A percentile compares a stretch with the other conserved stretches of the same genome.
These are phyloP conservation scores for Sergeia podlipaevii DNA, from an alignment of 208 protist genomes.

Conservation along the genomic window DNA sequence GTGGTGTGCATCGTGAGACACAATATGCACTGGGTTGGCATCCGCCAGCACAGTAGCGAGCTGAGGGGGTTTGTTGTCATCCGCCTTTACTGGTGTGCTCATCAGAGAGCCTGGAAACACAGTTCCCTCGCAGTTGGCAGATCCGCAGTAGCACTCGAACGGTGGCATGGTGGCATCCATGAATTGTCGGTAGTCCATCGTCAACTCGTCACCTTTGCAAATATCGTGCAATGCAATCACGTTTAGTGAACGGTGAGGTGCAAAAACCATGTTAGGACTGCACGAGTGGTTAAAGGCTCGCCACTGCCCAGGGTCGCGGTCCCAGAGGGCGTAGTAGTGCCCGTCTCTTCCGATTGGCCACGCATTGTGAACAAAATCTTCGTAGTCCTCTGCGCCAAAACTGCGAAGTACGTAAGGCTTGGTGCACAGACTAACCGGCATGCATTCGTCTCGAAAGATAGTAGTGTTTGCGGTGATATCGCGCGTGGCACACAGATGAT, in stretches of 20 bases:
- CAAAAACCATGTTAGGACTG: conserved; percentile 77
- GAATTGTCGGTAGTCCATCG: conserved; percentile 88
- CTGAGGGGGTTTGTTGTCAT: too few relatives aligned
- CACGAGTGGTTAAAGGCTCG: conserved; percentile 82
- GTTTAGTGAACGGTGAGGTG: conserved; percentile 53
- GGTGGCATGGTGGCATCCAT: conserved; percentile 75
- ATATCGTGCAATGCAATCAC: conserved; percentile 71
- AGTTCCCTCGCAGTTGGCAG: conserved; percentile 36
- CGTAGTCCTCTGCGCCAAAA: conserved; percentile 41
- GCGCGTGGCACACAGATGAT: conserved; percentile 56
- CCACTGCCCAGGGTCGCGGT: conserved; percentile 62
- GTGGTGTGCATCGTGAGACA: too few relatives aligned
- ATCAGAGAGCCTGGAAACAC: conserved; percentile 36
- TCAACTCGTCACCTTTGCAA: conserved; percentile 73
- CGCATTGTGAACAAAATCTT: conserved; percentile 64
- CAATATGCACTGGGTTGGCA: too few relatives aligned
- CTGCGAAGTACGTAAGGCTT: conserved; percentile 56
- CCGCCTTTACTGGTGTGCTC: conserved; percentile 14
- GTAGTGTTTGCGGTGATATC: conserved; percentile 48
- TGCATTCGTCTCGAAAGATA: conserved; percentile 69
- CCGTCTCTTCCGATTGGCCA: conserved; percentile 65
- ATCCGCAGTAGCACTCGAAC: conserved; percentile 66
- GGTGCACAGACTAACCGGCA: conserved; percentile 63
- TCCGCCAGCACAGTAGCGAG: too few relatives aligned
- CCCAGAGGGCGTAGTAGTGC: conserved; percentile 87